These are phyloP conservation scores for Penicillium rolfsii DNA, from an alignment of 2,329 filamentous ascomycete species.

Conservation along the genomic window DNA sequence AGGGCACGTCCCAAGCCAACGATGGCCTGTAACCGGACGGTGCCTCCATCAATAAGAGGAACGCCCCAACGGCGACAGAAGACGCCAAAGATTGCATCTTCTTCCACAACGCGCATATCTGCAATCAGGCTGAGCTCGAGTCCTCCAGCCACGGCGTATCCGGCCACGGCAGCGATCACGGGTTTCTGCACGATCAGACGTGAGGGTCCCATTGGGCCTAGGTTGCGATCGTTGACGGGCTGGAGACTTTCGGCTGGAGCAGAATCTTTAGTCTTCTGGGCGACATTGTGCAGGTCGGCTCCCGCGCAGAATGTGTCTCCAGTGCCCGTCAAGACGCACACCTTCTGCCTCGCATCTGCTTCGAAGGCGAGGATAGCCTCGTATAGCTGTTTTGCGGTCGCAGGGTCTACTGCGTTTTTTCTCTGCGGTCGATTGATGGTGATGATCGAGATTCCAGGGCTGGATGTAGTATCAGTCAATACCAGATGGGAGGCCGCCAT, in stretches of 20 bases:
- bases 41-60: conserved; percentile 57
- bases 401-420: conserved; percentile 57
- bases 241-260: conserved; percentile 29
- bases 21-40: conserved; percentile 56
- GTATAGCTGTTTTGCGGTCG: conserved; percentile 54
- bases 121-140: conserved; percentile 58
- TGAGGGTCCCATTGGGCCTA: conserved; percentile 58
- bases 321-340: conserved; percentile 56
- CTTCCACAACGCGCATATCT: conserved; percentile 58
- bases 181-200: conserved; percentile 56
- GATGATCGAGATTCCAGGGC: conserved; percentile 57
- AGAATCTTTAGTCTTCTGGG: conserved; percentile 24
- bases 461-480: conserved; percentile 14
- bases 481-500: conserved; percentile 13
- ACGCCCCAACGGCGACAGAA: conserved; percentile 60
- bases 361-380: conserved; percentile 56
- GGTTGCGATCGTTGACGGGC: conserved; percentile 42
- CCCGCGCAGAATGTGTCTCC: conserved; percentile 58
- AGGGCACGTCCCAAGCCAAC: conserved; percentile 58
- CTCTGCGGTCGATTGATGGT: conserved; percentile 56
- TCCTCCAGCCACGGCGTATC: conserved; percentile 59
- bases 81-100: conserved; percentile 58
- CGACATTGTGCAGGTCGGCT: conserved; percentile 56
- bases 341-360: conserved; percentile 54
- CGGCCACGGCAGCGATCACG: conserved; percentile 56